These are phyloP conservation scores for Aspergillus sp. DNA, from an alignment of 2,329 filamentous ascomycete genomes.

Conservation along the genomic window DNA sequence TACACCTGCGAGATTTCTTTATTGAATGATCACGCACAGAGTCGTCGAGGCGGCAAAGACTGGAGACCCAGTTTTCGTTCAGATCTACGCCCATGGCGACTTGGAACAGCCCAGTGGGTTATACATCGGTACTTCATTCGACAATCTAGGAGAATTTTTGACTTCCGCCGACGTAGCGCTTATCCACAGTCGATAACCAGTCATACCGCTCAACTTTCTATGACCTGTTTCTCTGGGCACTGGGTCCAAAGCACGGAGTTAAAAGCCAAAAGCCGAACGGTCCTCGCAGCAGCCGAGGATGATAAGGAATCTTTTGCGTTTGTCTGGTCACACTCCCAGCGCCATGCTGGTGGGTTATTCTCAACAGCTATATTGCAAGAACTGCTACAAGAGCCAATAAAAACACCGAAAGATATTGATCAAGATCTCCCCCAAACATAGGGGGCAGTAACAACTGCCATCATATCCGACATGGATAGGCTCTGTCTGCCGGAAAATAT, in stretches of 20 bases:
- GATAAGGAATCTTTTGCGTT: slow-evolving; percentile 6
- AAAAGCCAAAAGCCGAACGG: neutral
- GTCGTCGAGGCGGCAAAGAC: neutral
- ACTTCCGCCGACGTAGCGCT: neutral
- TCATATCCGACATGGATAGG: slow-evolving; percentile 5
- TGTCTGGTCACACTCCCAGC: slow-evolving; percentile 7
- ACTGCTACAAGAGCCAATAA: slow-evolving; percentile 1
- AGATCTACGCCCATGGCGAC: neutral
- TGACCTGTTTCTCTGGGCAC: slow-evolving; percentile 10
- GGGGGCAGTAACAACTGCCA: slow-evolving; percentile 1
- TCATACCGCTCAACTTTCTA: slow-evolving; percentile 3
- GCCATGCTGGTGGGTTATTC: slow-evolving; percentile 7
- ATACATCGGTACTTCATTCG: neutral
- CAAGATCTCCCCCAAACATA: slow-evolving; percentile 3
- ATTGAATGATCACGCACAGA: neutral
- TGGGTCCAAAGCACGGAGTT: slow-evolving; percentile 7
- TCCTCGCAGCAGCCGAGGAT: slow-evolving; percentile 3
- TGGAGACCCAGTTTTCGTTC: neutral
- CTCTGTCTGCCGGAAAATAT: slow-evolving; percentile 7
- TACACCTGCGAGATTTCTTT: neutral
- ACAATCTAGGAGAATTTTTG: neutral
- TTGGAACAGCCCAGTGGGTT: neutral
- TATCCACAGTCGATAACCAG: slow-evolving; percentile 2
- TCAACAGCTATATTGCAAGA: slow-evolving; percentile 4
- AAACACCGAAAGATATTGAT: slow-evolving; percentile 3